Base-by-base conservation (phyloP, 495 filamentous ascomycete species). In the Zalerion maritima region DNA sequence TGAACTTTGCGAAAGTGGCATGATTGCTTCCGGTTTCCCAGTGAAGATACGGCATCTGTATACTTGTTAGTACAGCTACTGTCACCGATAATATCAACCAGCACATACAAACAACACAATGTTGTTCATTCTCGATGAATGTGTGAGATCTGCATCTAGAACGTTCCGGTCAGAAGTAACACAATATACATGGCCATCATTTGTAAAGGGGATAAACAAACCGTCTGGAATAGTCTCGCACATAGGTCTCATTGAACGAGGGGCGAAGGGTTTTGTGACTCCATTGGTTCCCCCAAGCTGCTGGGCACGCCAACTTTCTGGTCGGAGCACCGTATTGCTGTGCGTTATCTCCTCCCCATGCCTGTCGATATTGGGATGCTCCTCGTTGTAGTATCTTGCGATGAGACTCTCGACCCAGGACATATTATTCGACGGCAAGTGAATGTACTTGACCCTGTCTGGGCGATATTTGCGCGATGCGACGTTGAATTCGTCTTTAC, bases 21-120 rank as follows among this genome's bases (percentile, higher is more conserved):
- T 43, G 22, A 8, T 46, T 41, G 4, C 45, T 33, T 14, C 42
- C 40, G 3, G 42, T 49, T 25, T 54, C 50, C 50, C 50, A 54
- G 15, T 54, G 48, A 2, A 54, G 43, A 17, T 47, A 54, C 1
- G 48, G 46, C 37, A 50, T 49, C 37, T 42, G 19, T 18, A 26
- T 14, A 17, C 11, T 13, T 13, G 18, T 24, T n/a, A n/a, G n/a
- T n/a, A n/a, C n/a, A n/a, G n/a, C n/a, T n/a, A n/a, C n/a, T n/a
- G n/a, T n/a, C n/a, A n/a, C n/a, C n/a, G n/a, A n/a, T n/a, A n/a
- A n/a, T n/a, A n/a, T n/a, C n/a, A n/a, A n/a, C n/a, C n/a, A n/a
- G n/a, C n/a, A n/a, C n/a, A n/a, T n/a, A n/a, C n/a, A n/a, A n/a
- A n/a, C n/a, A n/a, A n/a, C n/a, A n/a, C n/a, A n/a, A n/a, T n/a